Evolutionary conservation across 2,329 filamentous ascomycete species (phyloP).

Genomic region (Microdochium paspali): DNA sequence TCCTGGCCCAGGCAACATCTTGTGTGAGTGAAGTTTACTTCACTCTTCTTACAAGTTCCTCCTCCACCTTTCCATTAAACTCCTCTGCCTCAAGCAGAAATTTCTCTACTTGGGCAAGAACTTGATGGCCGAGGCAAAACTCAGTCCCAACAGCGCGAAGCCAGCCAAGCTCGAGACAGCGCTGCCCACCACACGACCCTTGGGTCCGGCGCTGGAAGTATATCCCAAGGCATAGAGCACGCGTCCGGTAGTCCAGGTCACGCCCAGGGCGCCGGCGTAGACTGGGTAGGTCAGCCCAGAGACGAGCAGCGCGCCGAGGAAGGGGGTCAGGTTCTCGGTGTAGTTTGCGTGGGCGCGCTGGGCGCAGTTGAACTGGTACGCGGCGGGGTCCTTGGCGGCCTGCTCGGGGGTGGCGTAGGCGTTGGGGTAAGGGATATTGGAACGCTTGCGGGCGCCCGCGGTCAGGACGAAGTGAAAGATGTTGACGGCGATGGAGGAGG

Average conservation of each 20-base stretch:
- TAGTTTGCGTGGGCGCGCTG: slow-evolving; percentile 49
- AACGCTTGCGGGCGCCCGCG: slow-evolving; percentile 36
- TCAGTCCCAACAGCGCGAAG: slow-evolving; percentile 28
- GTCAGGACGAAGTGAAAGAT: slow-evolving; percentile 39
- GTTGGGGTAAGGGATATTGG: slow-evolving; percentile 46
- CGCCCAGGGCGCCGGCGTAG: slow-evolving; percentile 37
- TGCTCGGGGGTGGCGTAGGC: slow-evolving; percentile 45
- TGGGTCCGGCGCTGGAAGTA: slow-evolving; percentile 29
- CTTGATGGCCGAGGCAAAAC: slow-evolving; percentile 30
- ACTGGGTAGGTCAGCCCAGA: slow-evolving; percentile 46
- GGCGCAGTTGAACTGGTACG: slow-evolving; percentile 51
- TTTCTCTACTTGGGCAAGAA: neutral
- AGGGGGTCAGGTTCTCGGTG: slow-evolving; percentile 48
- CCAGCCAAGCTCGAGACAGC: slow-evolving; percentile 23
- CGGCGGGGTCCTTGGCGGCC: slow-evolving; percentile 43
- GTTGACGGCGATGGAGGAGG: slow-evolving; percentile 50
- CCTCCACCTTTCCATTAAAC: too few species aligned
- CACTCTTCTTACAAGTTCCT: too few species aligned
- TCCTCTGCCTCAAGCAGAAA: too few species aligned
- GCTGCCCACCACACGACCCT: slow-evolving; percentile 32
- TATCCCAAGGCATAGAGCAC: slow-evolving; percentile 49
- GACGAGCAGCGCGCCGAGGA: slow-evolving; percentile 43
- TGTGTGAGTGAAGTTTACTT: too few species aligned
- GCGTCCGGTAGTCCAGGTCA: slow-evolving; percentile 41
- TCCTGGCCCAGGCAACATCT: too few species aligned